These are phyloP conservation scores for Ammopiptanthus mongolicus DNA, from an alignment of 306 rosid genomes.

Conservation along the genomic window DNA sequence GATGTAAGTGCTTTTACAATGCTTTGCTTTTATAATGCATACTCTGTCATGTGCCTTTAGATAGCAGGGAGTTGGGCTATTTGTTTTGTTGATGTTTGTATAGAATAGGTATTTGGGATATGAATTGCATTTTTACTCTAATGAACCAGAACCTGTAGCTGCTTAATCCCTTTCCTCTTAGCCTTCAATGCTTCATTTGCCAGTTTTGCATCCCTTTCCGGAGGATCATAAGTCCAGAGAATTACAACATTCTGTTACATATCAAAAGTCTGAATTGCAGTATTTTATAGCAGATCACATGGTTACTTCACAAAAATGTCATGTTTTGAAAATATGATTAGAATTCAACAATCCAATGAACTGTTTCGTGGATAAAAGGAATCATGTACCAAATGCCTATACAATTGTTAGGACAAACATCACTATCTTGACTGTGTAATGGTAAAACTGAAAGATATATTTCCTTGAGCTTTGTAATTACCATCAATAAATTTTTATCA, in stretches of 20 bases:
- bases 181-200: constrained; percentile 54
- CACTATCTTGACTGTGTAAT: background rate
- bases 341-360: background rate
- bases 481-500: background rate
- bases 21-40: too few relatives aligned
- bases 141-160: constrained; percentile 55
- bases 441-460: background rate
- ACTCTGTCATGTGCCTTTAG: too few relatives aligned
- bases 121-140: too few relatives aligned
- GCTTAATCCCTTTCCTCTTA: constrained; percentile 38
- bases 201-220: constrained; percentile 78
- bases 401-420: background rate
- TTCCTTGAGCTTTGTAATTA: background rate
- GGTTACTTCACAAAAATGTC: background rate
- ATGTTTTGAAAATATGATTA: background rate
- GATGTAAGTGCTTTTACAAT: too few relatives aligned
- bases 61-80: too few relatives aligned
- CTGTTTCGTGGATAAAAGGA: background rate
- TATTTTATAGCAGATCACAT: background rate
- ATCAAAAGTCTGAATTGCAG: background rate
- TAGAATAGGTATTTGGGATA: too few relatives aligned
- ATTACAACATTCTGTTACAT: constrained; percentile 64
- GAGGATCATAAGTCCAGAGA: constrained; percentile 70
- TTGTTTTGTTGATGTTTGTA: too few relatives aligned
- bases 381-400: background rate